phyloP scores from a whole-genome alignment of 805 yeast genomes.

The Lachancea nothofagi region DNA sequence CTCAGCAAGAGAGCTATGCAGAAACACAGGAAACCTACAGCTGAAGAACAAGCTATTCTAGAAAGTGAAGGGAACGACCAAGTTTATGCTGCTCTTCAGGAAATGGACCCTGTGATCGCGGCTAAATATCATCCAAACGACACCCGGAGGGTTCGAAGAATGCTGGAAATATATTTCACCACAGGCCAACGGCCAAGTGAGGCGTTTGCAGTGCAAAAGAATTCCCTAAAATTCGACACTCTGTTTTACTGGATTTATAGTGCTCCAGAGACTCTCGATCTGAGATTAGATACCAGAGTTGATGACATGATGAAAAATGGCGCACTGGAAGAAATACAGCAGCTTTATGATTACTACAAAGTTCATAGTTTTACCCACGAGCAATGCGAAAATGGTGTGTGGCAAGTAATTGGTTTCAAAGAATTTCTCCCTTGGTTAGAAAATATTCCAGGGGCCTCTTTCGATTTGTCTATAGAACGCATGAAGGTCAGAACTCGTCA shows the following conservation, averaged over 20 bases:
- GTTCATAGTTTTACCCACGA: constrained; percentile 25
- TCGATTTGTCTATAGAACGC: constrained; percentile 48
- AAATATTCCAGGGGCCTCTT: constrained; percentile 23
- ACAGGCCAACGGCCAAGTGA: constrained; percentile 68
- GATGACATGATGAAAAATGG: constrained; percentile 76
- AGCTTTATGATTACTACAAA: constrained; percentile 45
- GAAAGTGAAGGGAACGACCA: constrained; percentile 39
- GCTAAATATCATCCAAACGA: constrained; percentile 91
- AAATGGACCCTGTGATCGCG: constrained; percentile 66
- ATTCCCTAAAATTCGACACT: constrained; percentile 52
- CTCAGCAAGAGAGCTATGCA: constrained; percentile 50
- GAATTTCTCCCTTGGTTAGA: constrained; percentile 73
- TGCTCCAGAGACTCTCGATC: constrained; percentile 49
- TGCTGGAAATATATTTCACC: constrained; percentile 68
- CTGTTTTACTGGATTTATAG: constrained; percentile 81
- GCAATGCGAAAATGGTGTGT: constrained; percentile 68
- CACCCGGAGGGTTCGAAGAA: constrained; percentile 67
- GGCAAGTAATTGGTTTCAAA: constrained; percentile 94
- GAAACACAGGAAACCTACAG: constrained; percentile 17
- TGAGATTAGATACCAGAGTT: constrained; percentile 70
- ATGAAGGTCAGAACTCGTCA: constrained; percentile 84
- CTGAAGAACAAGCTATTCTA: constrained; percentile 40
- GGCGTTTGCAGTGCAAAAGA: constrained; percentile 59
- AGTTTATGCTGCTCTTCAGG: constrained; percentile 40
- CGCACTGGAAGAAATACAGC: constrained; percentile 61